Conservation (phyloP, 1,139 yeast genomes). For the Oligophagozyma castellii region DNA sequence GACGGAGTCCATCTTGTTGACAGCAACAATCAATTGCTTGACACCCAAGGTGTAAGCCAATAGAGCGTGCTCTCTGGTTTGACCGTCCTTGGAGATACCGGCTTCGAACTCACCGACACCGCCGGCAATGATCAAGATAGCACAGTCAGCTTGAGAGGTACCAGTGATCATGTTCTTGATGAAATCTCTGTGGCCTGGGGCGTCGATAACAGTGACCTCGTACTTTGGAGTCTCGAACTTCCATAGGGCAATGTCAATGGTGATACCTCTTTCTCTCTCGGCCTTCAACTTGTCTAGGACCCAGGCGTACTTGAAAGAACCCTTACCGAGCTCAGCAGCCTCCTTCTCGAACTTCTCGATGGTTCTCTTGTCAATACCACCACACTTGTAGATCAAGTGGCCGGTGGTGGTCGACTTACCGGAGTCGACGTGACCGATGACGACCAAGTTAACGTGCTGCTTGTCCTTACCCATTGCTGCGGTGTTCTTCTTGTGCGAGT, state of each 20-base stretch:
- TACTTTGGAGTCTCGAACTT: constrained; percentile 92
- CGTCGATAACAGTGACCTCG: constrained; percentile 86
- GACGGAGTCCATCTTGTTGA: constrained; percentile 90
- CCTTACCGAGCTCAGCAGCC: constrained; percentile 97
- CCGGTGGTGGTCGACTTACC: constrained; percentile 98
- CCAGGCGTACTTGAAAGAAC: constrained; percentile 98
- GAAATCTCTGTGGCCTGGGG: constrained; percentile 97
- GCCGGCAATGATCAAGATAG: constrained; percentile 90
- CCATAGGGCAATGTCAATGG: constrained; percentile 90
- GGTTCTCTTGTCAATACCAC: constrained; percentile 94
- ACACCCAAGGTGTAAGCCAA: constrained; percentile 98
- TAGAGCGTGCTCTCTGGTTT: constrained; percentile 96
- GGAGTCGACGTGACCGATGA: constrained; percentile 99
- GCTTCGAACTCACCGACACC: constrained; percentile 99
- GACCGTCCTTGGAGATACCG: constrained; percentile 98
- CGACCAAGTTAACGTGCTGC: constrained; percentile 98
- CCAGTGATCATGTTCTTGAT: constrained; percentile 91
- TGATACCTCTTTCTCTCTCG: constrained; percentile 96
- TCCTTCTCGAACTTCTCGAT: constrained; percentile 98
- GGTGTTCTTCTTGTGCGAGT: constrained; percentile 2
- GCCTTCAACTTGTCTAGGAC: constrained; percentile 92
- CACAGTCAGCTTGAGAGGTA: constrained; percentile 95
- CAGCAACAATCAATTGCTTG: constrained; percentile 78
- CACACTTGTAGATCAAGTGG: constrained; percentile 94
- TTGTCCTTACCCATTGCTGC: constrained; percentile 68